These are phyloP conservation scores for Tetrapyrgos nigripes DNA, from an alignment of 1,284 basidiomycete genomes.

Conservation along the genomic window DNA sequence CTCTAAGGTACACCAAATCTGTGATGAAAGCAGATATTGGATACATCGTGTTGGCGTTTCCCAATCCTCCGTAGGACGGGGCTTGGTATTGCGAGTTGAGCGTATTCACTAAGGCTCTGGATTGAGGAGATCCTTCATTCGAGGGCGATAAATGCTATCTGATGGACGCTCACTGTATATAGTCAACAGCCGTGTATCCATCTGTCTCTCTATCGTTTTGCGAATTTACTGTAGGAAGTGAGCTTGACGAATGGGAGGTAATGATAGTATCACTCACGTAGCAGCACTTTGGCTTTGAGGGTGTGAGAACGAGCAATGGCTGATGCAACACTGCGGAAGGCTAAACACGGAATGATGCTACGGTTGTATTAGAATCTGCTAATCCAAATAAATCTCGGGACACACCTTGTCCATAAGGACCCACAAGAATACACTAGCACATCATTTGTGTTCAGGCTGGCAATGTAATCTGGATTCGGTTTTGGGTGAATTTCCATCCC, in stretches of 20 bases:
- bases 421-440: slow-evolving; percentile 92
- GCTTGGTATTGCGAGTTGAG: slow-evolving; percentile 69
- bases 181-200: slow-evolving; percentile 86
- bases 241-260: slow-evolving; percentile 10
- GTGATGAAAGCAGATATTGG: slow-evolving; percentile 81
- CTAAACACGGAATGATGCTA: slow-evolving; percentile 91
- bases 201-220: slow-evolving; percentile 92
- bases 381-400: slow-evolving; percentile 3
- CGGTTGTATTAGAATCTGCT: slow-evolving; percentile 17
- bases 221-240: slow-evolving; percentile 72
- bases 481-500: slow-evolving; percentile 90
- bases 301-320: slow-evolving; percentile 79
- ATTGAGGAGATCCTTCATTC: slow-evolving; percentile 6
- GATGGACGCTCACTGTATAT: slow-evolving; percentile 63
- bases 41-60: slow-evolving; percentile 64
- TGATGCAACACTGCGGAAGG: slow-evolving; percentile 82
- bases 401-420: slow-evolving; percentile 89
- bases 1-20: slow-evolving; percentile 82
- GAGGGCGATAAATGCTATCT: slow-evolving; percentile 17
- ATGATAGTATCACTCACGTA: slow-evolving; percentile 59
- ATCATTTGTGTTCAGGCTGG: slow-evolving; percentile 67
- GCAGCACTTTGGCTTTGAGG: slow-evolving; percentile 83
- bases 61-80: slow-evolving; percentile 54
- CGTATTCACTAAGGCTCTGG: slow-evolving; percentile 72
- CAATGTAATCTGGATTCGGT: slow-evolving; percentile 85